These are phyloP conservation scores for Pisolithus orientalis DNA, from an alignment of 768 basidiomycete species.

Conservation along the genomic window DNA sequence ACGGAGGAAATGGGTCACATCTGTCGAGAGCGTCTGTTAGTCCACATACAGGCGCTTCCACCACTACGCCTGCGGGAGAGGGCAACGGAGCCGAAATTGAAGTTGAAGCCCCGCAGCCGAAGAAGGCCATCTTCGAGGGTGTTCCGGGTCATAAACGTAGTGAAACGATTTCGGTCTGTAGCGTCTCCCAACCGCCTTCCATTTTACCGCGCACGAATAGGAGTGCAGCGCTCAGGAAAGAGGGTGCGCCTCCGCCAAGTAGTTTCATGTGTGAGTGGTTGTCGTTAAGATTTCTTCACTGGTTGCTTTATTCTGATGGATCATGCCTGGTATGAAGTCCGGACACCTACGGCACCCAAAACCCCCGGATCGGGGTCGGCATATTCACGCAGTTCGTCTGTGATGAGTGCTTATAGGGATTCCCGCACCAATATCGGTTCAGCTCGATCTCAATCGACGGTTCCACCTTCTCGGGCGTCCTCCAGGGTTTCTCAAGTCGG, in stretches of 20 bases:
- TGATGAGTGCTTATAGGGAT: slow-evolving; percentile 24
- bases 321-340: slow-evolving; percentile 33
- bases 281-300: too few relatives aligned
- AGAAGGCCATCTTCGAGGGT: slow-evolving; percentile 59
- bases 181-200: slow-evolving; percentile 33
- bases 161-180: slow-evolving; percentile 66
- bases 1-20: slow-evolving; percentile 2
- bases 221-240: slow-evolving; percentile 40
- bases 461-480: slow-evolving; percentile 32
- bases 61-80: slow-evolving; percentile 16
- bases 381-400: slow-evolving; percentile 39
- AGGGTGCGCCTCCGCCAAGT: slow-evolving; percentile 47
- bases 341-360: slow-evolving; percentile 36
- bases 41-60: slow-evolving; percentile 5
- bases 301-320: background rate
- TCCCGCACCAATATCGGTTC: slow-evolving; percentile 3
- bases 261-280: slow-evolving; percentile 64
- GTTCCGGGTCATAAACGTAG: slow-evolving; percentile 82
- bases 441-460: slow-evolving; percentile 9
- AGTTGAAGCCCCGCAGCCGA: slow-evolving; percentile 7
- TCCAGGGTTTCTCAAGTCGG: slow-evolving; percentile 33
- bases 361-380: slow-evolving; percentile 28
- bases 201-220: slow-evolving; percentile 40
- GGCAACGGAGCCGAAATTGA: slow-evolving; percentile 25
- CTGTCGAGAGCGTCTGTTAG: slow-evolving; percentile 10